Conservation (phyloP, 371 early-diverging fungal genomes). For the Mucor sp. region DNA sequence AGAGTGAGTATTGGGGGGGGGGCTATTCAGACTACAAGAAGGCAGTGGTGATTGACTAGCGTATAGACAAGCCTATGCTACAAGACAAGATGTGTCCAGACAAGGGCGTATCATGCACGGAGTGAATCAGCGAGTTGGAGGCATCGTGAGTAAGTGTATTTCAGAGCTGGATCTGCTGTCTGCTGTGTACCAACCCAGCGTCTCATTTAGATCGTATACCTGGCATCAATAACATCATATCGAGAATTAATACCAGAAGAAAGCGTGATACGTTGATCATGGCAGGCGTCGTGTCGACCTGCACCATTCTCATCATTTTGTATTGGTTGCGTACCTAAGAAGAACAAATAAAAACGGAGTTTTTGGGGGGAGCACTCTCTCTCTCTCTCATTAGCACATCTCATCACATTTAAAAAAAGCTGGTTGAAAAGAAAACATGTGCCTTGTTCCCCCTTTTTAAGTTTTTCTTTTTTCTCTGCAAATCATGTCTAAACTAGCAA, state of each 20-base stretch:
- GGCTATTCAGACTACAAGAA: no score
- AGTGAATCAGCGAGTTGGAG: slow-evolving; percentile 51
- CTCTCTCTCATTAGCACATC: no score
- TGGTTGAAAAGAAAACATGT: neutral
- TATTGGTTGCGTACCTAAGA: slow-evolving; percentile 48
- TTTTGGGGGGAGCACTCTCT: neutral
- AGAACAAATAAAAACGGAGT: slow-evolving; percentile 6
- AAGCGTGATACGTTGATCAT: slow-evolving; percentile 66
- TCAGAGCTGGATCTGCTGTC: neutral
- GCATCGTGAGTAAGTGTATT: slow-evolving; percentile 48
- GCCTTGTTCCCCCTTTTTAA: slow-evolving; percentile 6
- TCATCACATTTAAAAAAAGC: no score
- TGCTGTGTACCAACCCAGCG: neutral
- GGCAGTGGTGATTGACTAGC: neutral
- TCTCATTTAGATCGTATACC: slow-evolving; percentile 53
- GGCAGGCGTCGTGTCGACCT: slow-evolving; percentile 64
- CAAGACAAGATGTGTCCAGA: slow-evolving; percentile 56
- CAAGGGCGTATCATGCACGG: slow-evolving; percentile 57
- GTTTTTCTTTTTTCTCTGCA: neutral
- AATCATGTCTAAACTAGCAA: slow-evolving; percentile 37
- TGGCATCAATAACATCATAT: slow-evolving; percentile 62
- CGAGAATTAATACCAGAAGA: slow-evolving; percentile 64
- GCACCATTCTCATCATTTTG: slow-evolving; percentile 58
- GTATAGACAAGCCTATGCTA: slow-evolving; percentile 64
- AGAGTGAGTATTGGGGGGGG: slow-evolving; percentile 52